phyloP scores from a whole-genome alignment of 495 filamentous ascomycete genomes.

The Aspergillus conjunctus region DNA sequence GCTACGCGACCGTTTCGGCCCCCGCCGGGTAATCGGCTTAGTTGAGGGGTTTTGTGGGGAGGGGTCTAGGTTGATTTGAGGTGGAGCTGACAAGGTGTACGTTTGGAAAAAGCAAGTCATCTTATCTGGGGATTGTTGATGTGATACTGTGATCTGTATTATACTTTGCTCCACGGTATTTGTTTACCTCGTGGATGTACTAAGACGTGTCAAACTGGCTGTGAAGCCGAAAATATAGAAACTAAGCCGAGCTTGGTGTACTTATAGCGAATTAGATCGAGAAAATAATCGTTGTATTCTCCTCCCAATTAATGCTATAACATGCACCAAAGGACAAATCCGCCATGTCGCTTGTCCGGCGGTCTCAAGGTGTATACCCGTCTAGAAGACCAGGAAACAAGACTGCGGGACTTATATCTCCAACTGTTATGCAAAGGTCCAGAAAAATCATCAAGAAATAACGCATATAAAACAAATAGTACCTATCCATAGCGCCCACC shows the following conservation, averaged over 20 bases:
- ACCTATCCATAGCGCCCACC: slow-evolving; percentile 13
- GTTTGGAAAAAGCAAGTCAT: too few species aligned
- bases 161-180: neutral
- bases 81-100: too few species aligned
- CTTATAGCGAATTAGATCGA: neutral
- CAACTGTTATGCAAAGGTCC: neutral
- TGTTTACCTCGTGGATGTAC: neutral
- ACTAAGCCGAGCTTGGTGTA: neutral
- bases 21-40: slow-evolving; percentile 83
- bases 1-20: slow-evolving; percentile 69
- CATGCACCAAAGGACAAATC: neutral
- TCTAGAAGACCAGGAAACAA: neutral
- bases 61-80: neutral
- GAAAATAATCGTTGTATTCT: too few species aligned
- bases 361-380: neutral
- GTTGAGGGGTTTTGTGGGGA: slow-evolving; percentile 36
- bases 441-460: neutral
- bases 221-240: neutral
- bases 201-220: neutral
- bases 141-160: slow-evolving; percentile 9
- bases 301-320: neutral
- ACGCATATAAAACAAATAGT: slow-evolving; percentile 6
- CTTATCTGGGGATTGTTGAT: neutral
- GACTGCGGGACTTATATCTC: neutral
- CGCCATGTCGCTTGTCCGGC: neutral